Evolutionary conservation across 306 rosid species (phyloP).

Genomic region (Delonix regia): DNA sequence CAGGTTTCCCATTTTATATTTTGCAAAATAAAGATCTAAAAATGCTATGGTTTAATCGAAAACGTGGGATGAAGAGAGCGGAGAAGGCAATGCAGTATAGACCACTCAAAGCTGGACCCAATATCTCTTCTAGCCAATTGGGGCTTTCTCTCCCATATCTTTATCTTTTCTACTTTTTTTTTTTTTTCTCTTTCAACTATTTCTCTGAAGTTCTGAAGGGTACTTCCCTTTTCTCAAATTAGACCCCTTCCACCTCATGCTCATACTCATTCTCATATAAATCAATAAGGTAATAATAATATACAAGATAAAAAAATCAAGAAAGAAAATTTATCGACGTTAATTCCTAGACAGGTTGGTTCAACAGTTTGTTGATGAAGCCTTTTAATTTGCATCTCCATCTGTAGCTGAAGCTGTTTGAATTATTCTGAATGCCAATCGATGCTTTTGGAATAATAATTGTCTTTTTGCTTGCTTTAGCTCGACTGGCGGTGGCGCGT

Average conservation of each 20-base stretch:
- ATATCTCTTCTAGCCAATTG: constrained; percentile 79
- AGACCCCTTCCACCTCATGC: background rate
- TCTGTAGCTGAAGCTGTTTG: constrained; percentile 24
- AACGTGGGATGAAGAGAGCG: constrained; percentile 46
- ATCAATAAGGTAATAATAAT: background rate
- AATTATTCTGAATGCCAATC: constrained; percentile 10
- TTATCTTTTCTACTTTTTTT: constrained; percentile 33
- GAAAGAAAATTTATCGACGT: constrained; percentile 26
- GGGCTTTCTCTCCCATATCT: constrained; percentile 62
- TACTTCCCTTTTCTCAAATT: background rate
- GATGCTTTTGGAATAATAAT: background rate
- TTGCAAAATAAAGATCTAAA: constrained; percentile 18
- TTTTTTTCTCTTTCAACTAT: background rate
- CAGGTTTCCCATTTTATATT: background rate
- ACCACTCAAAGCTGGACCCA: constrained; percentile 68
- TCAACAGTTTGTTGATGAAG: constrained; percentile 35
- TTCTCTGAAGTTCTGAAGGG: background rate
- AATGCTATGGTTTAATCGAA: background rate
- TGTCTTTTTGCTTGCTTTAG: background rate
- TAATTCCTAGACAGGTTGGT: constrained; percentile 19
- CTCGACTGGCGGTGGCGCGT: background rate
- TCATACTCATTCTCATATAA: background rate
- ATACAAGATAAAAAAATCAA: background rate
- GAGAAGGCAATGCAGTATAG: constrained; percentile 28
- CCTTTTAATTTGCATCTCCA: constrained; percentile 26